Evolutionary conservation across 2,329 filamentous ascomycete genomes (phyloP), one percentile per base, ranked within the genome.

Genomic region (Colletotrichum sojae): DNA sequence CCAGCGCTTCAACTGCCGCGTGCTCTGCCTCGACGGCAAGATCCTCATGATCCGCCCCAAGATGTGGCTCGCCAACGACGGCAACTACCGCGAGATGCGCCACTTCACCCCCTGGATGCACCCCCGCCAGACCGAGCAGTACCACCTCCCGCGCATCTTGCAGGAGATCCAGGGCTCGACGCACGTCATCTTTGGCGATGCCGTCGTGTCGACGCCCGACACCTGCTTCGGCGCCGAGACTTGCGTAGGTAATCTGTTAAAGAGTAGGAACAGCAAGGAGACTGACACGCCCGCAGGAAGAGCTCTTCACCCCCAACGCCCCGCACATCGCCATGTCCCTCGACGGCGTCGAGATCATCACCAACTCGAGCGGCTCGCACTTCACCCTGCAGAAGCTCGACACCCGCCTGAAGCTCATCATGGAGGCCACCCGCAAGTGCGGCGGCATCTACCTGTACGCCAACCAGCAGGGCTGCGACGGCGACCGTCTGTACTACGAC

Each of bases 31-130:
- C 58, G 87, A 94, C 73, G 86, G 88, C 58, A 89, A 90, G 79
- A 90, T 95, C 20, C 80, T 94, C 18, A 83, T 91, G 67, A 91
- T 96, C 66, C 84, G 92, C 12, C 92, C 92, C 0, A 94, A 94
- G 79, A 83, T 93, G 71, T 70, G 84, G 74, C 85, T 94, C 6
- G 91, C 91, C 55, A 91, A 92, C 69, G 90, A 93, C 77, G 92
- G 91, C 20, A 71, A 90, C 72, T 90, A 88, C 75, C 79, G 87
- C 31, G 89, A 91, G 75, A 85, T 85, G 79, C 79, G 88, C 16
- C 85, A 89, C 77, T 93, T 92, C 75, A 89, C 86, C 1, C 86
- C 90, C 0, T 92, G 91, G 90, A 82, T 85, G 61, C 81, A 86
- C 5, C 84, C 85, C 1, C 83, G 86, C 18, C 79, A 88, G 27